Evolutionary conservation across 2,329 filamentous ascomycete genomes (phyloP), one percentile per base, ranked within the genome.

Genomic region (Ophiocordyceps unilateralis): DNA sequence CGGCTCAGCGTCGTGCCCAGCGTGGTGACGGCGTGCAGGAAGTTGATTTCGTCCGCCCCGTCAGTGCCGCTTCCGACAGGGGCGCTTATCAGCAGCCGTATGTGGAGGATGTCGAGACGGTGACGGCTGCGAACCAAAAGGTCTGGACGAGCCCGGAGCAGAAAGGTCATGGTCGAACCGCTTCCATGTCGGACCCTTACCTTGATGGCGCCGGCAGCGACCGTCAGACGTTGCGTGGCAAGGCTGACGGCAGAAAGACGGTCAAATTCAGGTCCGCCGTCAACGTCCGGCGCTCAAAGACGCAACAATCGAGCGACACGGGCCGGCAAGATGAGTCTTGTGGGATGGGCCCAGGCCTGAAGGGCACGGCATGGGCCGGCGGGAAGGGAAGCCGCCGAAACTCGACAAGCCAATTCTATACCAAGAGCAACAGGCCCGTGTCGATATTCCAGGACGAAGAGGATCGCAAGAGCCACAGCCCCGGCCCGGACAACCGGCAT

Each of bases 1-100:
- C 58, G 22, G 49, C 52, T 21, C 49, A 51, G 15, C 55, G 58
- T 11, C 51, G 57, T 41, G 53, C 52, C 19, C 50, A 58, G 38
- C 47, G 58, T 21, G 48, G 47, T 11, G 44, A 49, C 10, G 45
- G 46, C 1, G 28, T 41, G 15, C 44, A 46, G 14, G 23, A 14
- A 23, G 41, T 19, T 8, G 15, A 24, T 22, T 22, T 10, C 10
- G 22, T 19, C 17, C 30, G 28, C 19, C 20, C 28, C 10, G 8
- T 26, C 3, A 30, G 36, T 41, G 11, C 19, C 23, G 14, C 20
- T 6, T 37, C 22, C 10, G 32, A 20, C 15, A 19, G 30, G 24
- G 19, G 30, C 7, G 28, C 23, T 7, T 53, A 51, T 10, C 49
- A 49, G 22, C 21, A 24, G 23, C 49, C 48, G 8, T 51, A 51